Base-by-base conservation (phyloP, 352 stramenopile genomes). In the Phytopythium kandeliae region DNA sequence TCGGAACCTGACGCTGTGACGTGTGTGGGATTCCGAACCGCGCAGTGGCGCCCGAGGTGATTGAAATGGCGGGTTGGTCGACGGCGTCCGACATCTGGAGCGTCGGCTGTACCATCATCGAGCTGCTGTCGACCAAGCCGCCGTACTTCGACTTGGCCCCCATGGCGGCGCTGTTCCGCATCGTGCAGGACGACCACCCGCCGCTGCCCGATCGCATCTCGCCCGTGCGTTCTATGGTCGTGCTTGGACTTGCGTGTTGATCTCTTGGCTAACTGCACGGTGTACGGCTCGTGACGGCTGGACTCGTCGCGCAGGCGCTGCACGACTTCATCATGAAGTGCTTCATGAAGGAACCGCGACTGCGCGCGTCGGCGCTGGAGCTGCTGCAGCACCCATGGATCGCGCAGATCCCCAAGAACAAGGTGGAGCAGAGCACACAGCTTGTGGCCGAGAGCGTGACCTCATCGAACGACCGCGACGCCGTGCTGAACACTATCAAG, bases 41-140 rank as follows among this genome's bases (percentile, higher is more conserved):
- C n/a, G 31, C 42, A 94, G 84, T 98, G 91, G 94, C 94, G 7
- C 94, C 94, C 0, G 94, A 98, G 65, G 91, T 98, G 35, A 98
- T 98, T 49, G 89, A 98, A 57, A 98, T 98, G 89, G 77, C 85
- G 17, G 86, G 86, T 9, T 89, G 85, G 58, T 97, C 90, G 0
- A 89, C 93, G 24, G 84, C 88, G 13, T 97, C 92, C 19, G 93
- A 98, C 65, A 96, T 98, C 41, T 98, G 93, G 93, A 92, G 83
- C 38, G 87, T 98, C 2, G 92, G 92, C 7, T 98, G 92, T 69
- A 97, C 87, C n/a, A 97, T 97, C 52, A 97, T 98, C 42, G 92
- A 98, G 71, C 55, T 98, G 30, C 65, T 97, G 37, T 94, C 85
- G 30, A 96, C 88, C 37, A 97, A 97, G 69, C 91, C 91, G 17